Evolutionary conservation across 2,329 filamentous ascomycete species (phyloP), one percentile per base, ranked within the genome.

Genomic region (Trichoderma guizhouense): DNA sequence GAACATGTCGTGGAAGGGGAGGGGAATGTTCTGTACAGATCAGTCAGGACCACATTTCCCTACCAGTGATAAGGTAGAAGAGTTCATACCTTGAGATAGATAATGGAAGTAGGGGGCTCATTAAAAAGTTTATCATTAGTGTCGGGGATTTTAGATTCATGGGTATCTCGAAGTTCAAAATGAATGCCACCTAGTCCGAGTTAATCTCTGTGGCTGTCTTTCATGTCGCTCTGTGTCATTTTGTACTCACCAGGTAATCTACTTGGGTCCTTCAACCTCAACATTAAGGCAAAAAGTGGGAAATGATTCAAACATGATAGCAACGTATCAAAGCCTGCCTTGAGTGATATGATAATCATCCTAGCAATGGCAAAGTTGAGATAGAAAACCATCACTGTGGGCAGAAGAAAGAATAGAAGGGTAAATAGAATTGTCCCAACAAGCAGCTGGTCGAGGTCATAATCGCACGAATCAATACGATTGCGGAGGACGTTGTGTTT

Each of bases 401-500:
- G 96, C 4, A 99, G 86, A 18, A 99, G 86, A 81, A 98, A 99
- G 83, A 97, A 97, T 1, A 99, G 88, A 8, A 99, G 85, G 0
- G 96, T 98, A 79, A 99, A 99, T 24, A 99, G 86, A 72, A 99
- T 98, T 1, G 96, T 99, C 73, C 96, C 96, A 8, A 99, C 91
- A 7, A 99, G 90, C 5, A 99, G 89, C 82, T 99, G 97, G 79
- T 99, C 96, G 28, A 99, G 88, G 79, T 98, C 96, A 83, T 99
- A 99, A 83, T 98, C 96, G 85, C 96, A 99, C 61, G 95, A 97
- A 80, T 99, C 96, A 78, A 99, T 98, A 82, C 96, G 94, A 79
- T 98, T 97, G 73, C 97, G 92, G 26, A 99, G 88, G 18, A 99
- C 92, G 76, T 99, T 99, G 79, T 97, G 92, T 82, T 99, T 99